phyloP scores from a whole-genome alignment of 2,329 filamentous ascomycete genomes.

The Cladosporium sp. region DNA sequence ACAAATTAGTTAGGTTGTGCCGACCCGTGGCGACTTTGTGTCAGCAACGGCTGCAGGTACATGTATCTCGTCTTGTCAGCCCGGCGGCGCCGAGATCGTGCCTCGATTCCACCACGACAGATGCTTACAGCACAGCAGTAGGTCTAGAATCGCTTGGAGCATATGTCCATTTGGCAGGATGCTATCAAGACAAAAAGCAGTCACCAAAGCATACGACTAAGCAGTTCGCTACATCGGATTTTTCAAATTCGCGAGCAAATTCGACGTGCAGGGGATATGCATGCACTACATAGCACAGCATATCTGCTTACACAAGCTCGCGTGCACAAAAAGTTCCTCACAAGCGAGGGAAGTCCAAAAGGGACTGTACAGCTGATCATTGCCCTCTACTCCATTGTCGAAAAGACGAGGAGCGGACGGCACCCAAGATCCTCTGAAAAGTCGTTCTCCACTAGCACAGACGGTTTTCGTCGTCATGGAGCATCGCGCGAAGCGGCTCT shows the following conservation, averaged over 20 bases:
- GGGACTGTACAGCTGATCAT: constrained; percentile 42
- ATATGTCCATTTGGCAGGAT: neutral
- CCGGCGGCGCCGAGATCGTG: neutral
- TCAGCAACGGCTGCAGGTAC: neutral
- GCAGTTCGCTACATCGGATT: neutral
- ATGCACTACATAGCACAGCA: neutral
- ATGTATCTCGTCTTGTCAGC: neutral
- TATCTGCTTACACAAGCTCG: neutral
- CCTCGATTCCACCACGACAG: neutral
- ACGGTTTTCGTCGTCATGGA: constrained; percentile 46
- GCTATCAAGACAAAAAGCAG: neutral
- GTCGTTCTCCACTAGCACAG: constrained; percentile 42
- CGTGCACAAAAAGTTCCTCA: neutral
- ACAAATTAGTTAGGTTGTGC: neutral
- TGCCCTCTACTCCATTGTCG: constrained; percentile 40
- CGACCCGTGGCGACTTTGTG: neutral
- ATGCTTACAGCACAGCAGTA: neutral
- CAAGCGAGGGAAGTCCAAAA: neutral
- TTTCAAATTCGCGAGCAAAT: neutral
- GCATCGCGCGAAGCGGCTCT: constrained; percentile 40
- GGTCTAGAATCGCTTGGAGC: neutral
- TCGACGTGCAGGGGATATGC: neutral
- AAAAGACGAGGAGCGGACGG: constrained; percentile 32
- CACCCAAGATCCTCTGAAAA: constrained; percentile 42
- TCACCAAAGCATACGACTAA: neutral